phyloP scores from a whole-genome alignment of 768 basidiomycete species.

The Pisolithus microcarpus region DNA sequence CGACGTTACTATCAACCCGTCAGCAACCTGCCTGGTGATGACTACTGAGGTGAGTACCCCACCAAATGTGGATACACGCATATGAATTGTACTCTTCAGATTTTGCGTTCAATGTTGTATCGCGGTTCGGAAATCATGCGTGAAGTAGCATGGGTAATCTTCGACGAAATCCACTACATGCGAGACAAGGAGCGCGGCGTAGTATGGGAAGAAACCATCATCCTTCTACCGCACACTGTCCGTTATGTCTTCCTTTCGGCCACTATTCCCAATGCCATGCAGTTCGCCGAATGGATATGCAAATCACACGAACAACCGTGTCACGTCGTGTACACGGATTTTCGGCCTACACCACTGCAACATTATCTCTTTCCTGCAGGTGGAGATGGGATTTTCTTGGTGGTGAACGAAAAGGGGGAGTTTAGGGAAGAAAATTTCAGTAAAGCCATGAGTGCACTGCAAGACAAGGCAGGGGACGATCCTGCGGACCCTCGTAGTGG shows the following conservation, averaged over 20 bases:
- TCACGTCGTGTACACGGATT: constrained; percentile 99
- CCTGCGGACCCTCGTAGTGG: constrained; percentile 82
- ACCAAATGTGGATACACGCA: not conserved
- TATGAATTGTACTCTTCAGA: constrained; percentile 40
- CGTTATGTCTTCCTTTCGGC: constrained; percentile 98
- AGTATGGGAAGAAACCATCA: constrained; percentile 99
- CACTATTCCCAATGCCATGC: constrained; percentile 98
- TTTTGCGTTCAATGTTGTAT: constrained; percentile 97
- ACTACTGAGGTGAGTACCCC: constrained; percentile 77
- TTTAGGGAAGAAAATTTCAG: constrained; percentile 97
- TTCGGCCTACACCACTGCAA: constrained; percentile 94
- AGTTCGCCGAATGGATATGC: constrained; percentile 99
- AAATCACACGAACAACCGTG: constrained; percentile 96
- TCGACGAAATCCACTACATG: constrained; percentile 99
- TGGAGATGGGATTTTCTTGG: constrained; percentile 93
- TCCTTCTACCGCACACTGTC: constrained; percentile 90
- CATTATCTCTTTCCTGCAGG: constrained; percentile 98
- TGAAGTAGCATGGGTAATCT: constrained; percentile 99
- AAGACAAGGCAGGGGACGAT: constrained; percentile 80
- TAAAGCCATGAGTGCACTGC: constrained; percentile 94
- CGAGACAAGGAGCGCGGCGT: constrained; percentile 98
- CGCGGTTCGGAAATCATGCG: constrained; percentile 98
- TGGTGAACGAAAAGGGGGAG: constrained; percentile 97
- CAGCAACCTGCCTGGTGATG: constrained; percentile 97
- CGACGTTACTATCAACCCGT: constrained; percentile 97